phyloP scores from a whole-genome alignment of 2,329 filamentous ascomycete genomes.

The Zymoseptoria tritici region DNA sequence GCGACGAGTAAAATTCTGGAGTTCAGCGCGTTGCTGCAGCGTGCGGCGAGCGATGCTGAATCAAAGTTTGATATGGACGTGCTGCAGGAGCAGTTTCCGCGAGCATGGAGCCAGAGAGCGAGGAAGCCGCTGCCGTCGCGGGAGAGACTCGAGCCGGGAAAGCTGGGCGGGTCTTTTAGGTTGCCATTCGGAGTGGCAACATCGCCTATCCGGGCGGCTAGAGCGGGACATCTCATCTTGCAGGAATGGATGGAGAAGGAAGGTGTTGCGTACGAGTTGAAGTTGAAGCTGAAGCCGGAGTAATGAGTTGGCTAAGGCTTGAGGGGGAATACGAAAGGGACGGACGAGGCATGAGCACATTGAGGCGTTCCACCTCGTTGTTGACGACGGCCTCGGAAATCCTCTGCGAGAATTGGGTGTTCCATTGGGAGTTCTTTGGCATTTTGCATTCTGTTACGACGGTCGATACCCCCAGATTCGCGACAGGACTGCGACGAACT shows the following conservation, averaged over 20 bases:
- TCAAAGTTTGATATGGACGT: slow-evolving; percentile 29
- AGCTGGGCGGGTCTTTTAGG: slow-evolving; percentile 31
- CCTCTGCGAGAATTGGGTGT: not conserved
- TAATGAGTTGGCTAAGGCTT: not conserved
- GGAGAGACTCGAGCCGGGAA: slow-evolving; percentile 30
- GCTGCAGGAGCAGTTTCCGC: slow-evolving; percentile 32
- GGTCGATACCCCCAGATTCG: not conserved
- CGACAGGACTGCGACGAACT: not conserved
- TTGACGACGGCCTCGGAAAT: not conserved
- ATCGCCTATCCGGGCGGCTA: slow-evolving; percentile 37
- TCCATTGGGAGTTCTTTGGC: not conserved
- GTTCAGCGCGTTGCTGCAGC: slow-evolving; percentile 12
- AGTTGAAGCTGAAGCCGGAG: slow-evolving; percentile 17
- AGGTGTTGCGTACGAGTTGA: slow-evolving; percentile 17
- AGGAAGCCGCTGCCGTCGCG: slow-evolving; percentile 12
- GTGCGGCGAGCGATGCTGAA: slow-evolving; percentile 16
- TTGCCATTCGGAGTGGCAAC: slow-evolving; percentile 36
- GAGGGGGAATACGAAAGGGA: not conserved
- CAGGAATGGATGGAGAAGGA: slow-evolving; percentile 34
- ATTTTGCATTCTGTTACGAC: not conserved
- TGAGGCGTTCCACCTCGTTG: not conserved
- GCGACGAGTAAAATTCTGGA: slow-evolving; percentile 10
- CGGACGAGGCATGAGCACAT: not conserved
- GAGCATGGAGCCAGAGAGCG: slow-evolving; percentile 31
- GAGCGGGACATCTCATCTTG: slow-evolving; percentile 37